These are phyloP conservation scores for Agaricales sp. DNA, from an alignment of 1,284 basidiomycete species.

Conservation along the genomic window DNA sequence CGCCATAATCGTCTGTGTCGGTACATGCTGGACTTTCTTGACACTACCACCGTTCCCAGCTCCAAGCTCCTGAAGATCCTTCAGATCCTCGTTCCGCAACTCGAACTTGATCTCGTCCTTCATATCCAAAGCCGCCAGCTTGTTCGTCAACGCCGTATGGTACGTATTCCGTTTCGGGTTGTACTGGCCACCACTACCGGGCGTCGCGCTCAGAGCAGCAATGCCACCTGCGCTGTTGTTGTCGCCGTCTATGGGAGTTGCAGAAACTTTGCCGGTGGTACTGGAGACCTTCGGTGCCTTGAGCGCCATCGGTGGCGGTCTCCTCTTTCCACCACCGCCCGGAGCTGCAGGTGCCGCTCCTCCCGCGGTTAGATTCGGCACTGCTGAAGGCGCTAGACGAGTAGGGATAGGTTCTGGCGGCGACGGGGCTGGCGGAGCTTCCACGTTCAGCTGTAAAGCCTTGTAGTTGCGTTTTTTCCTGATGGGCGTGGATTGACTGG, in stretches of 20 bases:
- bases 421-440: constrained; percentile 29
- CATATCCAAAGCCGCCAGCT: constrained; percentile 64
- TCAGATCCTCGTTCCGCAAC: constrained; percentile 73
- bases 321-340: constrained; percentile 34
- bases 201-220: constrained; percentile 3
- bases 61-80: constrained; percentile 82
- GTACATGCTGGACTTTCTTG: constrained; percentile 89
- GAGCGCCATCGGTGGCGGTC: constrained; percentile 54
- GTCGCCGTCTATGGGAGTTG: constrained; percentile 4
- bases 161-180: constrained; percentile 44
- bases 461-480: constrained; percentile 80
- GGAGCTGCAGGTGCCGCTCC: constrained; percentile 22
- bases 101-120: constrained; percentile 70
- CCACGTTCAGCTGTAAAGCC: constrained; percentile 53
- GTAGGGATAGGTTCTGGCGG: constrained; percentile 25
- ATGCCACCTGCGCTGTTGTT: neutral
- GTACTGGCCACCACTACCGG: constrained; percentile 11
- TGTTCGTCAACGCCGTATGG: constrained; percentile 63
- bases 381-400: constrained; percentile 12
- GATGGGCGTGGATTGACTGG: constrained; percentile 32
- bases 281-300: constrained; percentile 33
- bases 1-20: constrained; percentile 85
- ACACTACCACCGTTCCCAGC: constrained; percentile 98
- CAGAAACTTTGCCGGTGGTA: constrained; percentile 17
- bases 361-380: constrained; percentile 23